Conservation (phyloP, 495 filamentous ascomycete species). For the Tuber umbilicatum region DNA sequence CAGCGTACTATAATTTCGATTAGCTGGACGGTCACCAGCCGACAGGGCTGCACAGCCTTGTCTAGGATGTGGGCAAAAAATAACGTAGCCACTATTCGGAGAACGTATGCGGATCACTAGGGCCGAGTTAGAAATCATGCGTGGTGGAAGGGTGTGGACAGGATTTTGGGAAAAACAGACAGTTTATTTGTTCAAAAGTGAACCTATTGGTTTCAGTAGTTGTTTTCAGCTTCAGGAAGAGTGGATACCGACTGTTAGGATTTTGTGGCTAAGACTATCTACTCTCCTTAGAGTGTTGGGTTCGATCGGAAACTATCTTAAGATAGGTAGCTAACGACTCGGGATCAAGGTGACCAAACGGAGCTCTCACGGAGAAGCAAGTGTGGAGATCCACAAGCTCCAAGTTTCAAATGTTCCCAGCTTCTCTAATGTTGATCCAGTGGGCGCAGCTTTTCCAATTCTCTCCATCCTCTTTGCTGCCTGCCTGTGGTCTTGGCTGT, state of each 20-base stretch:
- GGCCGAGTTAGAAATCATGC: not conserved
- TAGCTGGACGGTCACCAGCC: not conserved
- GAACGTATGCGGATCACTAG: constrained; percentile 15
- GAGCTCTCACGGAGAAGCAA: constrained; percentile 3
- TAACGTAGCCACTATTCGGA: not conserved
- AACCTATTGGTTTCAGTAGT: not conserved
- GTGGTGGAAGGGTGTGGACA: not conserved
- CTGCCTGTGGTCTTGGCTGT: too few relatives aligned
- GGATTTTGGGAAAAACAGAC: not conserved
- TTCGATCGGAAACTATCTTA: not conserved
- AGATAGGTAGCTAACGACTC: not conserved
- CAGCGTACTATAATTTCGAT: not conserved
- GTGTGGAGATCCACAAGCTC: constrained; percentile 12
- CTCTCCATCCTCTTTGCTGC: constrained; percentile 9
- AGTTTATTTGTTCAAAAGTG: constrained; percentile 9
- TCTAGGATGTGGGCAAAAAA: constrained; percentile 1
- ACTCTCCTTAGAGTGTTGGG: not conserved
- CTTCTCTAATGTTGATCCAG: not conserved
- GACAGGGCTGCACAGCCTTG: not conserved
- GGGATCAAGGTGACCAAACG: not conserved
- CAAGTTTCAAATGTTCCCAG: constrained; percentile 7
- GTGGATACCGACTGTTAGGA: constrained; percentile 11
- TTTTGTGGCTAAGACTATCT: constrained; percentile 11
- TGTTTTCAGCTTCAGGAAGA: constrained; percentile 3
- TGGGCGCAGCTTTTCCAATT: constrained; percentile 3